Percentiles rank a stretch among this genome's conserved stretches.
Evolutionary conservation across 2,329 filamentous ascomycete genomes (phyloP).

Genomic region (Geosmithia morbida): DNA sequence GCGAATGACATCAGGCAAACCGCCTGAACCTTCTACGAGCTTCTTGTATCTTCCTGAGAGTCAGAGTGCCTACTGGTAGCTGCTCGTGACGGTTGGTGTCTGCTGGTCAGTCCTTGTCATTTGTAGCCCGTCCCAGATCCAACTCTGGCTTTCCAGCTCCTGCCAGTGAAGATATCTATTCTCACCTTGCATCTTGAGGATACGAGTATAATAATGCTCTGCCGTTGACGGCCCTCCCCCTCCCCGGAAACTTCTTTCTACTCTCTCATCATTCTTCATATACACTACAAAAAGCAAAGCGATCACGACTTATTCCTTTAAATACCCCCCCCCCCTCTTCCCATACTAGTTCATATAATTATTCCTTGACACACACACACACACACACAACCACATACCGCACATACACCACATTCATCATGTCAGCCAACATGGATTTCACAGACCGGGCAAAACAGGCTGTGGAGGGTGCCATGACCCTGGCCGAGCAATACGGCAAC

Average conservation of each 20-base stretch:
- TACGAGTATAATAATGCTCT: not conserved
- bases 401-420: constrained; percentile 21
- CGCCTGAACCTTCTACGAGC: constrained; percentile 15
- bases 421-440: constrained; percentile 75
- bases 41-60: constrained; percentile 14
- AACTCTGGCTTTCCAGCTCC: not conserved
- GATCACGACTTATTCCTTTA: not conserved
- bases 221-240: not conserved
- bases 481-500: constrained; percentile 84
- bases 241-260: not conserved
- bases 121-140: not conserved
- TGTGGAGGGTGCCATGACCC: constrained; percentile 71
- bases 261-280: not conserved
- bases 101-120: not conserved
- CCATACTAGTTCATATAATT: not conserved
- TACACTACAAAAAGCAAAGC: not conserved
- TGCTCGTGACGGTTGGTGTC: not conserved
- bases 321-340: not conserved
- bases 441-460: constrained; percentile 88
- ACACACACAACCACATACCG: not conserved
- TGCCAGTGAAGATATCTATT: not conserved
- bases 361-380: not conserved
- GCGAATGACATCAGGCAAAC: constrained; percentile 18
- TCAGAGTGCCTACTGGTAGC: not conserved
- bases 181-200: not conserved